Evolutionary conservation across 257 asterid genomes (phyloP).

Genomic region (Ocimum tenuiflorum): DNA sequence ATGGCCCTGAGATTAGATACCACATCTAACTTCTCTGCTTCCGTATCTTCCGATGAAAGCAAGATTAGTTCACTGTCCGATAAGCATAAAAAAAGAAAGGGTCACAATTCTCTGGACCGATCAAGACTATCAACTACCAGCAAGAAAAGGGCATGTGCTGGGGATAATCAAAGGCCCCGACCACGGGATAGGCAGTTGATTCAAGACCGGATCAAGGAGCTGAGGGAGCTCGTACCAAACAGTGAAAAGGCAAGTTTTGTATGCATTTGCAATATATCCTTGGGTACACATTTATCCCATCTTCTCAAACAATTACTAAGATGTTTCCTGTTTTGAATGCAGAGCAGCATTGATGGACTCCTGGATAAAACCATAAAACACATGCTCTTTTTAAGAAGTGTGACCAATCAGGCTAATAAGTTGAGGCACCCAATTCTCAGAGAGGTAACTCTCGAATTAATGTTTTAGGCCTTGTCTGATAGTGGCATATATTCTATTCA

Average conservation of each 20-base stretch:
- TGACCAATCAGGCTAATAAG: conserved; percentile 63
- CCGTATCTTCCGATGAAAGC: conserved; percentile 45
- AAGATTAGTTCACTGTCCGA: conserved; percentile 29
- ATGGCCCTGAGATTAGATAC: conserved; percentile 20
- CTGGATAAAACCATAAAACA: conserved; percentile 84
- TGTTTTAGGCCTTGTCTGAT: not conserved
- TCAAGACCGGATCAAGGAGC: conserved; percentile 84
- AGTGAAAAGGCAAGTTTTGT: conserved; percentile 53
- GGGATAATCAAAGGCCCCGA: conserved; percentile 48
- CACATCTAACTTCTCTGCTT: conserved; percentile 18
- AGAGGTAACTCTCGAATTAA: conserved; percentile 36
- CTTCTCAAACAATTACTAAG: conserved; percentile 17
- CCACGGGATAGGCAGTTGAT: conserved; percentile 96
- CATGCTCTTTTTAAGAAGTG: conserved; percentile 65
- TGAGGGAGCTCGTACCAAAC: conserved; percentile 81
- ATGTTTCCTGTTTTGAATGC: conserved; percentile 21
- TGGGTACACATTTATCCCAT: not conserved
- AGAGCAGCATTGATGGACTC: conserved; percentile 97
- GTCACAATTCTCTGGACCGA: conserved; percentile 18
- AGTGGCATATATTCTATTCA: not conserved
- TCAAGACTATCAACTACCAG: conserved; percentile 32
- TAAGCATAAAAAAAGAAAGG: conserved; percentile 35
- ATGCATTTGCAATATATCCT: conserved; percentile 8
- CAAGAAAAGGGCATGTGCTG: conserved; percentile 43
- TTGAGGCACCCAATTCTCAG: conserved; percentile 40